Conservation (phyloP, 2,329 filamentous ascomycete genomes). For the Nemania sp. region DNA sequence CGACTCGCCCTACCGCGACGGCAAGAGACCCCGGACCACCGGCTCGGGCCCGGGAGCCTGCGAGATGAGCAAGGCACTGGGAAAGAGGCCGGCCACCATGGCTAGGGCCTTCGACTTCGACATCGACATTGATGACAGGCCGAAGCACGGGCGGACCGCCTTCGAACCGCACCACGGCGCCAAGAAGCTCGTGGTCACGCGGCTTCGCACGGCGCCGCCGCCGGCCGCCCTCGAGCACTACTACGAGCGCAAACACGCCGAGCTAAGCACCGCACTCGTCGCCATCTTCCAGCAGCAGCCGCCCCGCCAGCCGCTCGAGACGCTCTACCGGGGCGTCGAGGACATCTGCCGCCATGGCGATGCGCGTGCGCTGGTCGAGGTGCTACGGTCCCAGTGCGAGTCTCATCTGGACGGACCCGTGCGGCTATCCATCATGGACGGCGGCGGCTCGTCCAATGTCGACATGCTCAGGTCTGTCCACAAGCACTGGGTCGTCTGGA, state of each 20-base stretch:
- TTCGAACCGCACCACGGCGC: conserved; percentile 78
- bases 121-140: too few relatives aligned
- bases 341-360: conserved; percentile 82
- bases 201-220: conserved; percentile 67
- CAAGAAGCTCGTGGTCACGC: conserved; percentile 92
- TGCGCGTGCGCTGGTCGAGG: conserved; percentile 67
- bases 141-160: conserved; percentile 42
- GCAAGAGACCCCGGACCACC: conserved; percentile 20
- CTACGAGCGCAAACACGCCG: conserved; percentile 73
- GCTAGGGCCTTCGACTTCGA: too few relatives aligned
- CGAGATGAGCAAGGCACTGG: conserved; percentile 28
- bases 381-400: conserved; percentile 68
- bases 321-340: conserved; percentile 87
- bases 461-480: conserved; percentile 62
- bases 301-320: conserved; percentile 76
- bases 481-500: conserved; percentile 75
- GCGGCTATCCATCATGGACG: conserved; percentile 55
- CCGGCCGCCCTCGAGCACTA: conserved; percentile 71
- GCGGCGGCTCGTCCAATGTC: conserved; percentile 58
- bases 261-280: conserved; percentile 73
- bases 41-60: conserved; percentile 2
- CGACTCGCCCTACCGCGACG: conserved; percentile 25
- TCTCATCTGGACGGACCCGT: conserved; percentile 67
- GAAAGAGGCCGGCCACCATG: conserved; percentile 40
- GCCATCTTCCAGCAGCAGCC: conserved; percentile 70